These are phyloP conservation scores for Lentinus tigrinus DNA, from an alignment of 768 basidiomycete species.

Conservation along the genomic window DNA sequence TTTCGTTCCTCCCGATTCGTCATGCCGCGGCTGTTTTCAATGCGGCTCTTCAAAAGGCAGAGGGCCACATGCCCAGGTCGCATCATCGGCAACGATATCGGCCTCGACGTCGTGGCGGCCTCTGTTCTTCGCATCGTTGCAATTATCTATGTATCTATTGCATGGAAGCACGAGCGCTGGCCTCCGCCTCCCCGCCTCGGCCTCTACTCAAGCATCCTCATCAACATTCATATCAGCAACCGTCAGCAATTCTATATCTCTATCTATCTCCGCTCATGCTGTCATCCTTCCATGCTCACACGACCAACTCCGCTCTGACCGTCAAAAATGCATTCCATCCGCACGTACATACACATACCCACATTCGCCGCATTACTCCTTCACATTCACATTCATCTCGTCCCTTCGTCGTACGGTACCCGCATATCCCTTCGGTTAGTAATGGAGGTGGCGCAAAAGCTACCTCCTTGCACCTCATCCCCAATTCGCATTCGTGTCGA, in stretches of 20 bases:
- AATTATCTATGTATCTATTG: slow-evolving; percentile 18
- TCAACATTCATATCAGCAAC: neutral
- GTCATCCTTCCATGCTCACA: neutral
- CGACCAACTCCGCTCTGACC: slow-evolving; percentile 11
- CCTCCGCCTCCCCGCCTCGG: slow-evolving; percentile 3
- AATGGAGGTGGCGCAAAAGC: neutral
- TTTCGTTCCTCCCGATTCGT: neutral
- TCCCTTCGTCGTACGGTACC: neutral
- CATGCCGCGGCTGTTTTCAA: neutral
- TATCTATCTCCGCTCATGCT: slow-evolving; percentile 15
- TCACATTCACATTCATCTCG: slow-evolving; percentile 1
- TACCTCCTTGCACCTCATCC: neutral
- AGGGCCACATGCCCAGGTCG: neutral
- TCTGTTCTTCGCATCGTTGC: neutral
- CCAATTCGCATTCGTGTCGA: neutral
- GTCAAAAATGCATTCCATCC: slow-evolving; percentile 13
- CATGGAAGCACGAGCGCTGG: slow-evolving; percentile 1
- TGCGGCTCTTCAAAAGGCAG: slow-evolving; percentile 8
- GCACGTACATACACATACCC: slow-evolving; percentile 12
- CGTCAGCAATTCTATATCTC: slow-evolving; percentile 14
- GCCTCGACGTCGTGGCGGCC: neutral
- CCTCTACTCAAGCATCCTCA: neutral
- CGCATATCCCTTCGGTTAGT: neutral
- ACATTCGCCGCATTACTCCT: neutral
- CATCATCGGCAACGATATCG: neutral